A percentile compares a stretch with the other conserved stretches of the same genome.
These are phyloP conservation scores for Debaryomyces subglobosus DNA, from an alignment of 1,139 yeast genomes.

Conservation along the genomic window DNA sequence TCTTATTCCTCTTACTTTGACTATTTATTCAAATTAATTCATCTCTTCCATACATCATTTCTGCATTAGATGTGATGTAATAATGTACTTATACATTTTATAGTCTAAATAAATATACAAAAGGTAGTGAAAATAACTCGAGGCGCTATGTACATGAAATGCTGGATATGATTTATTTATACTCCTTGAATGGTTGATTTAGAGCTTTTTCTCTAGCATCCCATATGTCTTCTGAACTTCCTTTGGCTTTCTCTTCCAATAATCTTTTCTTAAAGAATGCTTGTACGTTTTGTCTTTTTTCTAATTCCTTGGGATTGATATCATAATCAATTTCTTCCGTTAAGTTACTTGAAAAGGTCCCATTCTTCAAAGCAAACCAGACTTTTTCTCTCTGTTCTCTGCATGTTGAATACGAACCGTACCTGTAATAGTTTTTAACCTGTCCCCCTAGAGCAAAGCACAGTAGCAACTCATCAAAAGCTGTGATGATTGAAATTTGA, in stretches of 20 bases:
- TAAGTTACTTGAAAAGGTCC: slow-evolving; percentile 28
- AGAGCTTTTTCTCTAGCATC: slow-evolving; percentile 46
- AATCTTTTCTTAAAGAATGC: slow-evolving; percentile 68
- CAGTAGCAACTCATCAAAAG: slow-evolving; percentile 81
- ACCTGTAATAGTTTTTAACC: slow-evolving; percentile 75
- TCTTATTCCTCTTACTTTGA: neutral
- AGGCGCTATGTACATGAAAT: neutral
- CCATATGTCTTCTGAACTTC: slow-evolving; percentile 88
- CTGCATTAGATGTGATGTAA: slow-evolving; percentile 1
- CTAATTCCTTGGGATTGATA: slow-evolving; percentile 49
- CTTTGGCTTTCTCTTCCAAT: slow-evolving; percentile 61
- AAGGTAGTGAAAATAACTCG: neutral
- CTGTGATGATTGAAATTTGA: slow-evolving; percentile 56
- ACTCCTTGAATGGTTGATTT: slow-evolving; percentile 27
- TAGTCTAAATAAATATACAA: neutral
- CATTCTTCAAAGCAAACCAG: slow-evolving; percentile 76
- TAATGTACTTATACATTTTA: slow-evolving; percentile 4
- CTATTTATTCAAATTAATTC: slow-evolving; percentile 3
- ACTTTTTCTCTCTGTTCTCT: slow-evolving; percentile 70
- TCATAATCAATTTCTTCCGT: slow-evolving; percentile 26
- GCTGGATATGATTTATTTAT: slow-evolving; percentile 2
- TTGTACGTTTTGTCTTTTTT: slow-evolving; percentile 58
- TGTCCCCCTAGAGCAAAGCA: slow-evolving; percentile 94
- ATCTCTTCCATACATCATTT: neutral
- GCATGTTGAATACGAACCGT: slow-evolving; percentile 77